A percentile compares a stretch with the other conserved stretches of the same genome.
Conservation (phyloP, 2,329 filamentous ascomycete species). For the Aspergillus caelatus region DNA sequence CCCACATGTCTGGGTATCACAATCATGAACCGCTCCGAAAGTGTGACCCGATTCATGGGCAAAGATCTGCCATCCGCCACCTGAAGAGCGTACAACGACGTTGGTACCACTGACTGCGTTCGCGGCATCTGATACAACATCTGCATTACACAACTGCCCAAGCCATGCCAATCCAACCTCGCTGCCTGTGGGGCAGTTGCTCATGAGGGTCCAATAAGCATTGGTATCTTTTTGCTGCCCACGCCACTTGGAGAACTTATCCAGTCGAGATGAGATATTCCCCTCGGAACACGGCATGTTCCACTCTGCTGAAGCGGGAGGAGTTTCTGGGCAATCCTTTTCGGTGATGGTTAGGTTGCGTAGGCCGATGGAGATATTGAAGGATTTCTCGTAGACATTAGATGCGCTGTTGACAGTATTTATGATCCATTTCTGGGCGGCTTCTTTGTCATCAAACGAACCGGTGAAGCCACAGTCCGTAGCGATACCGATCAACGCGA, state of each 20-base stretch:
- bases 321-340: constrained; percentile 70
- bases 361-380: constrained; percentile 92
- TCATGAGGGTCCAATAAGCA: constrained; percentile 91
- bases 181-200: constrained; percentile 75
- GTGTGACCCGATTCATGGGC: constrained; percentile 94
- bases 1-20: constrained; percentile 67
- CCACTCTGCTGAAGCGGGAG: constrained; percentile 73
- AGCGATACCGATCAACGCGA: constrained; percentile 87
- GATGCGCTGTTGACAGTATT: constrained; percentile 83
- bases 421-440: constrained; percentile 76
- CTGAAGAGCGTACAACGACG: constrained; percentile 79
- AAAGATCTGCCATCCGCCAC: constrained; percentile 92
- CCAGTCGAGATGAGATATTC: constrained; percentile 75
- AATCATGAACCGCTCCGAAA: constrained; percentile 95
- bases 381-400: constrained; percentile 81
- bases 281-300: constrained; percentile 69
- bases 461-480: constrained; percentile 88
- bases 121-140: constrained; percentile 52
- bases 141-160: constrained; percentile 75
- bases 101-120: constrained; percentile 85
- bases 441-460: constrained; percentile 66
- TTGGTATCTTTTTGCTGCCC: constrained; percentile 76
- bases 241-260: constrained; percentile 87
- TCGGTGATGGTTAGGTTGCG: constrained; percentile 81
- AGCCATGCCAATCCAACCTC: constrained; percentile 94